Evolutionary conservation across 495 filamentous ascomycete genomes (phyloP), one percentile per base, ranked within the genome.

Genomic region (Hypoxylon intermedium): DNA sequence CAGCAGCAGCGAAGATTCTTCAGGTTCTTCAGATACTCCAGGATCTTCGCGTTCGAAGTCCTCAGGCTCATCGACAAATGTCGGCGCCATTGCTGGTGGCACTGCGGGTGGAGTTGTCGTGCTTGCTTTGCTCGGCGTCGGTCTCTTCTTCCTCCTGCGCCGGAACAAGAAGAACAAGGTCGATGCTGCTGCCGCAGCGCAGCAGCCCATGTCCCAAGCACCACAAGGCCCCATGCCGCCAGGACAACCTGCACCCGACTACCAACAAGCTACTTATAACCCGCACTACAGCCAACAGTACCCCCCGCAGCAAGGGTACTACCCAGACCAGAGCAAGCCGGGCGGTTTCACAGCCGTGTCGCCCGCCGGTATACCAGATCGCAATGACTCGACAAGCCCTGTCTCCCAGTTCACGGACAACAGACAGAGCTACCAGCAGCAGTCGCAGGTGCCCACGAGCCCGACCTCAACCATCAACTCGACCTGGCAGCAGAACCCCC

Each of bases 51-150:
- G 9, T 9, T 44, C 36, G 19, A 19, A 33, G 13, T 53, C 49
- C 11, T 51, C 45, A 7, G 44, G 43, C 5, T 73, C 72, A 2
- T 65, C 67, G n/a, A 70, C 67, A 1, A 71, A 69, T 19, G 52
- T 74, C 16, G 76, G 75, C 12, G 72, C 78, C 42, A 79, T 83
- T 36, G 76, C 75, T 6, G 80, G 80, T 9, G 80, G 80, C 31
- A 75, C 76, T 19, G 71, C 82, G 5, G 80, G 80, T 26, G 80
- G 78, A 16, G 66, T 81, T 23, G 80, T 59, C 7, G 74, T 67
- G 16, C 56, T 79, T n/a, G 72, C 68, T 5, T 63, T 82, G n/a
- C 63, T 75, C 49, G 72, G 63, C 5, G 46, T 79, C 7, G 76
- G 58, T 26, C 59, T 74, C 34, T 65, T 74, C 55, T 75, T 76